Conservation (phyloP, 345 rosid genomes). For the Arabis hirsuta region DNA sequence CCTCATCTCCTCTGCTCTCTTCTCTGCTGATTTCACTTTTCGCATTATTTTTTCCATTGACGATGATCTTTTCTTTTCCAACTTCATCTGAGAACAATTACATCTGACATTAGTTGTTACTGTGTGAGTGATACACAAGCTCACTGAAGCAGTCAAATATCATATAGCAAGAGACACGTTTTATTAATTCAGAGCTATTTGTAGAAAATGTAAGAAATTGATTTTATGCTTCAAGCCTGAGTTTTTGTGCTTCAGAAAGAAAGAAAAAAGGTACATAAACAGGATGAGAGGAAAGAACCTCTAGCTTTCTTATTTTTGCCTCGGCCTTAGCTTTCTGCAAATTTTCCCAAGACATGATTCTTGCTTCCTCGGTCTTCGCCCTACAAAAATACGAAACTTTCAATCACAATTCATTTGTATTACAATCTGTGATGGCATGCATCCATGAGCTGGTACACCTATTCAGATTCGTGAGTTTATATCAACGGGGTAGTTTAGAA, state of each 20-base stretch:
- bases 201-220: not conserved
- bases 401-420: constrained; percentile 15
- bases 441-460: not conserved
- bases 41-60: constrained; percentile 96
- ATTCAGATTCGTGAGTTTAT: constrained; percentile 1
- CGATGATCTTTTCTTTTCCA: constrained; percentile 89
- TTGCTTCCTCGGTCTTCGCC: constrained; percentile 81
- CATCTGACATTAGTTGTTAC: not conserved
- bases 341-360: constrained; percentile 94
- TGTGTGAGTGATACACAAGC: constrained; percentile 20
- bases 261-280: not conserved
- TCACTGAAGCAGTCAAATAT: not conserved
- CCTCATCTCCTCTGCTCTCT: constrained; percentile 94
- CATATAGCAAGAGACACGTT: not conserved
- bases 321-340: constrained; percentile 99
- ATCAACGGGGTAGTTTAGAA: not conserved
- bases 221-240: not conserved
- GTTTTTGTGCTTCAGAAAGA: not conserved
- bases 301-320: constrained; percentile 89
- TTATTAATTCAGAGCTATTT: not conserved
- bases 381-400: constrained; percentile 47
- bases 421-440: not conserved
- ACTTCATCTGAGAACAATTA: constrained; percentile 74
- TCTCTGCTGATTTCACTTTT: constrained; percentile 85
- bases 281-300: constrained; percentile 57